Evolutionary conservation across 1,284 basidiomycete genomes (phyloP), one percentile per base, ranked within the genome.

Genomic region (Pascua sp.): DNA sequence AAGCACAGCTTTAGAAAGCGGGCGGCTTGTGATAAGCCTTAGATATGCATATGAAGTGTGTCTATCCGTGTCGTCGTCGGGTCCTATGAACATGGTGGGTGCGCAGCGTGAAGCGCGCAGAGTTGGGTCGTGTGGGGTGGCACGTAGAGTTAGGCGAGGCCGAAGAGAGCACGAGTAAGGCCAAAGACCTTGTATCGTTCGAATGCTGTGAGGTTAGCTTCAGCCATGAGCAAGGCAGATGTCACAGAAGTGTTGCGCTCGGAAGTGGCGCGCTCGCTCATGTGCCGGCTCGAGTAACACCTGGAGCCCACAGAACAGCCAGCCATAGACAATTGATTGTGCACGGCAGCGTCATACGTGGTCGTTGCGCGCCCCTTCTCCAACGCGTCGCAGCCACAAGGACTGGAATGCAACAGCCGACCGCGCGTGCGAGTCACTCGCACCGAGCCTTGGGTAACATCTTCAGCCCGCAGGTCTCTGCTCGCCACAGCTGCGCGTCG

Each of bases 131-230:
- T 32, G 24, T 32, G 24, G 24, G 24, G 24, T 32, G 24, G 24
- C 24, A 32, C 24, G 24, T 32, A 32, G 24, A 32, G 24, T 32
- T 32, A 32, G 24, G 49, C 52, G 57, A 64, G 54, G 46, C 57
- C 73, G 66, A 90, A 83, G 79, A 91, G 89, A 2, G 84, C 74
- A 69, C 79, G 84, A 15, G 85, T 82, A 44, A 89, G 74, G 10
- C 89, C 89, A 10, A 89, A 70, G 51, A 81, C 80, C 53, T 84
- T 67, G 71, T 91, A 91, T 51, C 89, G 83, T 11, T 82, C 83
- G 71, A 86, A 90, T 38, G 84, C 89, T 90, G 24, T 32, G 24
- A 32, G 24, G 24, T 32, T 32, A 32, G 24, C 24, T 7, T 3
- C 3, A 4, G 67, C 53, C 50, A 37, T 41, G 11, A 46, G 40